These are phyloP conservation scores for Cutaneotrichosporon cavernicola DNA, from an alignment of 1,284 basidiomycete genomes.

Conservation along the genomic window DNA sequence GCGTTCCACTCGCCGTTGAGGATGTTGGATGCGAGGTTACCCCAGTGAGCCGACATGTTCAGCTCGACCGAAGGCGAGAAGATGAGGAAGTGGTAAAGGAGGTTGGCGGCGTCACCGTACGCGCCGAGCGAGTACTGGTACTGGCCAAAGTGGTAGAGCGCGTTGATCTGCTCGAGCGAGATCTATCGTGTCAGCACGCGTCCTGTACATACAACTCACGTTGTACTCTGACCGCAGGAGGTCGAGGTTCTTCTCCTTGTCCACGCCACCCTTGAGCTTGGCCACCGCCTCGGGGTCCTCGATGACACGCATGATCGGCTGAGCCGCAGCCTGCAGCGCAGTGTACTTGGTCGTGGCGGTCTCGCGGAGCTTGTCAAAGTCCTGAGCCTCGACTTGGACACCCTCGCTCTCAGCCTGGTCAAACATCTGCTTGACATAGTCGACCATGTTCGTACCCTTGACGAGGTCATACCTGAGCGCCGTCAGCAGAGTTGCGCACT, in stretches of 20 bases:
- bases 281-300: slow-evolving; percentile 87
- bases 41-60: slow-evolving; percentile 95
- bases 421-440: slow-evolving; percentile 79
- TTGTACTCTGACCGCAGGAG: slow-evolving; percentile 92
- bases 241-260: slow-evolving; percentile 93
- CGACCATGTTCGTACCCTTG: slow-evolving; percentile 94
- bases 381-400: slow-evolving; percentile 44
- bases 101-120: slow-evolving; percentile 93
- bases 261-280: slow-evolving; percentile 70
- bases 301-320: slow-evolving; percentile 91
- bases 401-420: slow-evolving; percentile 62
- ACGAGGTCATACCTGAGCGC: slow-evolving; percentile 78
- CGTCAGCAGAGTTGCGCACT: slow-evolving; percentile 8
- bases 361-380: slow-evolving; percentile 76
- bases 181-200: slow-evolving; percentile 59
- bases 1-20: slow-evolving; percentile 92
- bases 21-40: slow-evolving; percentile 94
- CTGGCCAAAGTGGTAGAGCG: slow-evolving; percentile 95
- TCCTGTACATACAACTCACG: slow-evolving; percentile 57
- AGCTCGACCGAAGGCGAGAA: slow-evolving; percentile 89
- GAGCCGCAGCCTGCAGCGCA: slow-evolving; percentile 79
- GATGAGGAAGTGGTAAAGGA: slow-evolving; percentile 97
- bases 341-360: slow-evolving; percentile 81
- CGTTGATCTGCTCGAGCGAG: slow-evolving; percentile 89
- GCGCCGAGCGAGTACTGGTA: slow-evolving; percentile 97